These are phyloP conservation scores for Jamesozyma hellenica DNA, from an alignment of 805 yeast genomes.

Conservation along the genomic window DNA sequence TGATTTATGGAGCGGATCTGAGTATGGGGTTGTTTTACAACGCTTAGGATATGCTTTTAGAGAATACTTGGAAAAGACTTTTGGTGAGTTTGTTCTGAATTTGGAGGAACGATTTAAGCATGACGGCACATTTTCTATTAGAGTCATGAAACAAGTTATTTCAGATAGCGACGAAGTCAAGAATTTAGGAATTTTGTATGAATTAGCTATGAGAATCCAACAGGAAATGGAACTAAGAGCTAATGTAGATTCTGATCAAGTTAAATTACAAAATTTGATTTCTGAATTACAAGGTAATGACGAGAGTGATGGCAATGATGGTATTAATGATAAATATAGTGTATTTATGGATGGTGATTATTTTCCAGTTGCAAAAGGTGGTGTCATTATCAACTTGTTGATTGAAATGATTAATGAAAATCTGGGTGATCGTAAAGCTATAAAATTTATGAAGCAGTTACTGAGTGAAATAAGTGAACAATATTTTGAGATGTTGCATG, in stretches of 20 bases:
- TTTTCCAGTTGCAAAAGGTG: slow-evolving; percentile 64
- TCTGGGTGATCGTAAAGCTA: slow-evolving; percentile 56
- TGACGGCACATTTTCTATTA: slow-evolving; percentile 46
- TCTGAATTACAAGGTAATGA: slow-evolving; percentile 3
- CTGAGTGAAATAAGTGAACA: slow-evolving; percentile 50
- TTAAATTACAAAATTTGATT: slow-evolving; percentile 29
- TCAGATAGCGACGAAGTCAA: slow-evolving; percentile 28
- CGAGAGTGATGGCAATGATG: neutral
- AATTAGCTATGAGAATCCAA: slow-evolving; percentile 43
- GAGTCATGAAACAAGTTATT: slow-evolving; percentile 45
- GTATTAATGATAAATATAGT: slow-evolving; percentile 28
- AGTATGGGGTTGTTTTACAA: slow-evolving; percentile 66
- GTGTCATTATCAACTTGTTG: slow-evolving; percentile 53
- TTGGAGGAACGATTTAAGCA: slow-evolving; percentile 46
- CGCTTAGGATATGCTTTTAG: slow-evolving; percentile 56
- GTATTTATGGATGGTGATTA: slow-evolving; percentile 38
- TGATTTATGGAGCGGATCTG: slow-evolving; percentile 43
- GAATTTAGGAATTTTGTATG: slow-evolving; percentile 47
- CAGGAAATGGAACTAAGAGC: slow-evolving; percentile 35
- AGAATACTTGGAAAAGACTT: slow-evolving; percentile 31
- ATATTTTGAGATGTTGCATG: slow-evolving; percentile 57
- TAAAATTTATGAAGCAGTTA: slow-evolving; percentile 39
- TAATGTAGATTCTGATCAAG: slow-evolving; percentile 35
- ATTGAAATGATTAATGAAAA: slow-evolving; percentile 45
- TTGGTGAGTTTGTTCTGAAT: slow-evolving; percentile 28